Percentiles rank a stretch among this genome's conserved stretches.
Evolutionary conservation across 2,329 filamentous ascomycete genomes (phyloP).

Genomic region (Verticillium dahliae): DNA sequence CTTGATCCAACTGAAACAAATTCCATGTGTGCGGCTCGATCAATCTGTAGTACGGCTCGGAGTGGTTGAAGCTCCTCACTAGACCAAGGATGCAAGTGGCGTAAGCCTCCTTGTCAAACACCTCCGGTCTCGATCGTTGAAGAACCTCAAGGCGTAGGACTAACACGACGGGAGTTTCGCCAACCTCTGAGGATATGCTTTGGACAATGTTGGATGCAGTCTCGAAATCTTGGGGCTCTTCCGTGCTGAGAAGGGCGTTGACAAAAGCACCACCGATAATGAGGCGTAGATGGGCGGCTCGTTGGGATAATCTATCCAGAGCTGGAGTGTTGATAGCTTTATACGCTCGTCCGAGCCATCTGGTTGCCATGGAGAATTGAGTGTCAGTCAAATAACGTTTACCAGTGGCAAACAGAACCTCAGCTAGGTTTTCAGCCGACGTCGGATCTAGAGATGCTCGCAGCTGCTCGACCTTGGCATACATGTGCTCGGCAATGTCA

Average conservation of each 20-base stretch:
- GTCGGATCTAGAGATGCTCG: constrained; percentile 33
- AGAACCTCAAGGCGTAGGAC: constrained; percentile 65
- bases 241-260: constrained; percentile 42
- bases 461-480: constrained; percentile 46
- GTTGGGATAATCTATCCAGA: constrained; percentile 47
- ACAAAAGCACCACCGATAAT: constrained; percentile 60
- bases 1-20: constrained; percentile 48
- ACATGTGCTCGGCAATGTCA: constrained; percentile 76
- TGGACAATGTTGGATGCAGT: constrained; percentile 52
- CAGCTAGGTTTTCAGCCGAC: constrained; percentile 55
- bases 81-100: constrained; percentile 52
- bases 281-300: constrained; percentile 58
- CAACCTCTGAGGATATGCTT: constrained; percentile 56
- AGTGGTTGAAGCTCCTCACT: constrained; percentile 52
- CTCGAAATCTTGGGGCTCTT: constrained; percentile 33
- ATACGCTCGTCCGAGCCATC: constrained; percentile 69
- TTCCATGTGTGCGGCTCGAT: constrained; percentile 63
- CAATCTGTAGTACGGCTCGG: constrained; percentile 57
- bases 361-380: constrained; percentile 49
- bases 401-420: constrained; percentile 68
- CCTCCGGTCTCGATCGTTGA: constrained; percentile 35
- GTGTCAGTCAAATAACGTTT: constrained; percentile 45
- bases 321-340: constrained; percentile 50
- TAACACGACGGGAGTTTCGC: constrained; percentile 57
- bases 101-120: constrained; percentile 42